Percentiles rank a stretch among this genome's conserved stretches.
These are phyloP conservation scores for Medicago lupulina DNA, from an alignment of 306 rosid genomes.

Conservation along the genomic window DNA sequence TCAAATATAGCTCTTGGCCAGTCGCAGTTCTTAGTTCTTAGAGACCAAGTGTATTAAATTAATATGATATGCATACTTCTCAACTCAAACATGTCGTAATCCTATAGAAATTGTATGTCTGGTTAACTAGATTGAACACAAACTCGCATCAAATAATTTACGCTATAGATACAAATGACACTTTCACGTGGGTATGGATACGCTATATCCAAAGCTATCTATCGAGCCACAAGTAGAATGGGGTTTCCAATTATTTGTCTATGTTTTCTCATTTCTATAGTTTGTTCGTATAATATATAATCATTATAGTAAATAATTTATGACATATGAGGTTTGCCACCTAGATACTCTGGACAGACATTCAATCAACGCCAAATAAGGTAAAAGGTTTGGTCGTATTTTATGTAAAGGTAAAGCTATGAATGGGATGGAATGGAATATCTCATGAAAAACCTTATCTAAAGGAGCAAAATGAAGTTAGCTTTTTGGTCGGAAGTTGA, in stretches of 20 bases:
- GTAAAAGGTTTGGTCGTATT: slow-evolving; percentile 33
- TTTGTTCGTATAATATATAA: not conserved
- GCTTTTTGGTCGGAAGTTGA: slow-evolving; percentile 53
- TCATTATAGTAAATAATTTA: slow-evolving; percentile 6
- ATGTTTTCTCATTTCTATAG: slow-evolving; percentile 29
- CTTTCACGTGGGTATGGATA: slow-evolving; percentile 40
- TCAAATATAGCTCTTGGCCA: not conserved
- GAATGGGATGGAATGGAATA: slow-evolving; percentile 14
- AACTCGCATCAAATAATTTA: not conserved
- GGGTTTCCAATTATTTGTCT: slow-evolving; percentile 41
- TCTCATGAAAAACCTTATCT: slow-evolving; percentile 51
- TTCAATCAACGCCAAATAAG: slow-evolving; percentile 45
- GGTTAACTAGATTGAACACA: not conserved
- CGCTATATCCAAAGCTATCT: not conserved
- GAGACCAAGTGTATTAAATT: not conserved
- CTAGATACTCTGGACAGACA: slow-evolving; percentile 30
- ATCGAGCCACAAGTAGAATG: slow-evolving; percentile 34
- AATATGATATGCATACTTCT: not conserved
- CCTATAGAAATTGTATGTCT: slow-evolving; percentile 13
- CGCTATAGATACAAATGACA: slow-evolving; percentile 12
- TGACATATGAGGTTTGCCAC: slow-evolving; percentile 22
- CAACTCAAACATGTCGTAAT: not conserved
- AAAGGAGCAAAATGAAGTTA: slow-evolving; percentile 45
- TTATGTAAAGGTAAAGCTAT: slow-evolving; percentile 33
- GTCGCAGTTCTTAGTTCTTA: not conserved